Base-by-base conservation (phyloP, 75 land plant species). In the Pinus taeda region DNA sequence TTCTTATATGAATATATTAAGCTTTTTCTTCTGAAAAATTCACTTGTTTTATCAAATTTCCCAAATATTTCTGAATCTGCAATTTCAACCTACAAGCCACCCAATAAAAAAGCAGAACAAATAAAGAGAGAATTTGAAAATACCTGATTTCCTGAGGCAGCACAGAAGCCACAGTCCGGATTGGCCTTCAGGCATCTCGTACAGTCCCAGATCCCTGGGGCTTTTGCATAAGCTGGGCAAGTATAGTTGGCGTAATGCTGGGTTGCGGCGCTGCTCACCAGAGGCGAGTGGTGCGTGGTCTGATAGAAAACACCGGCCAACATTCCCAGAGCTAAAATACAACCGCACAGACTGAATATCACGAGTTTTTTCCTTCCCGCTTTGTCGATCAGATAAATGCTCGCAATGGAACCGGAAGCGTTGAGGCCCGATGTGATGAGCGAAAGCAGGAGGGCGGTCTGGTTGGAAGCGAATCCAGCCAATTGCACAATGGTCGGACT, bases 401-500 rank as follows among this genome's bases (percentile, higher is more conserved):
- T 65, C 69, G 20, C 9, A 30, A 65, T 65, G 18, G 69, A 22
- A 3, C 29, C 29, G 37, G 22, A 9, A 6, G 30, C 69, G 22
- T 65, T 65, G 22, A 65, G 30, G 24, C 69, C 69, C 2, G 69
- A 65, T 65, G 69, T 65, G 69, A 65, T 6, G 15, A 65, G 69
- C 13, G 69, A 65, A 4, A 65, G 69, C 1, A 65, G 69, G 4
- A 65, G 36, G 8, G 69, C 24, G 2, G 36, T 30, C 22, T 4
- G 4, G 30, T 65, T 65, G 69, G 69, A 65, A 3, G 69, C 69
- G 3, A 4, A 65, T 15, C 96, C 96, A 15, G 96, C 93, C 58
- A 87, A 76, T 78, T 95, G 97, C 12, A 95, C 92, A 20, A 95
- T 95, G 63, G 94, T 86, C 11, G 98, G 95, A 74, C 94, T 91